A percentile compares a stretch with the other conserved stretches of the same genome.
Conservation (phyloP, 2,329 filamentous ascomycete genomes). For the Madurella fahalii region DNA sequence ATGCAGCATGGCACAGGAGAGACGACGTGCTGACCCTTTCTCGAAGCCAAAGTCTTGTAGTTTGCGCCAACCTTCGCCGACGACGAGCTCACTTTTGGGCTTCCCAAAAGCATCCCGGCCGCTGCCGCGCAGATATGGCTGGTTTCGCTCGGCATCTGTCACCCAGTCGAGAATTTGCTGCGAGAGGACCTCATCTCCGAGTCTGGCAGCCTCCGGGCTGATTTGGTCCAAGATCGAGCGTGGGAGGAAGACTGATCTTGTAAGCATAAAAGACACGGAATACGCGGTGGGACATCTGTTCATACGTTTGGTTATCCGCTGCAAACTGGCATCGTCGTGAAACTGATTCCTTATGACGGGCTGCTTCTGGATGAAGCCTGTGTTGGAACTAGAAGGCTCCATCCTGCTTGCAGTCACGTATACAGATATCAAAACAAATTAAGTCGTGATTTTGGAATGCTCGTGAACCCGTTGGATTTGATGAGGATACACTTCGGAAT, state of each 20-base stretch:
- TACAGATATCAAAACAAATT: too few species aligned
- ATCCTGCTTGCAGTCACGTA: conserved; percentile 27
- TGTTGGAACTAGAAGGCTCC: conserved; percentile 43
- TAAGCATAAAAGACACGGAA: not conserved
- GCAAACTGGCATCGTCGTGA: conserved; percentile 50
- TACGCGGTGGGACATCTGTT: conserved; percentile 3
- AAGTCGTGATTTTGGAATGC: too few species aligned
- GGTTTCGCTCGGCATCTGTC: conserved; percentile 61
- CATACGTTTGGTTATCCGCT: conserved; percentile 49
- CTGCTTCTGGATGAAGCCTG: conserved; percentile 54
- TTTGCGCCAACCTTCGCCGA: conserved; percentile 62
- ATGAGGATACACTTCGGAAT: too few species aligned
- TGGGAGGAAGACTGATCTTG: conserved; percentile 46
- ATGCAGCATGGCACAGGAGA: not conserved
- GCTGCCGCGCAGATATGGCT: conserved; percentile 54
- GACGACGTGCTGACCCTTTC: conserved; percentile 40
- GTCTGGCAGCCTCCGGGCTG: conserved; percentile 41
- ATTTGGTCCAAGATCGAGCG: conserved; percentile 36
- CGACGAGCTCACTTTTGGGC: conserved; percentile 56
- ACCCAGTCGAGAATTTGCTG: conserved; percentile 53
- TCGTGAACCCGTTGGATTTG: too few species aligned
- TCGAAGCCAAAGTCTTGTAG: conserved; percentile 56
- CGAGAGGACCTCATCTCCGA: conserved; percentile 52
- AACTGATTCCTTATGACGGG: conserved; percentile 54
- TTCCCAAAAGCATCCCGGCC: conserved; percentile 60